Evolutionary conservation across 495 filamentous ascomycete genomes (phyloP), one percentile per base, ranked within the genome.

Genomic region (Lophium mytilinum): DNA sequence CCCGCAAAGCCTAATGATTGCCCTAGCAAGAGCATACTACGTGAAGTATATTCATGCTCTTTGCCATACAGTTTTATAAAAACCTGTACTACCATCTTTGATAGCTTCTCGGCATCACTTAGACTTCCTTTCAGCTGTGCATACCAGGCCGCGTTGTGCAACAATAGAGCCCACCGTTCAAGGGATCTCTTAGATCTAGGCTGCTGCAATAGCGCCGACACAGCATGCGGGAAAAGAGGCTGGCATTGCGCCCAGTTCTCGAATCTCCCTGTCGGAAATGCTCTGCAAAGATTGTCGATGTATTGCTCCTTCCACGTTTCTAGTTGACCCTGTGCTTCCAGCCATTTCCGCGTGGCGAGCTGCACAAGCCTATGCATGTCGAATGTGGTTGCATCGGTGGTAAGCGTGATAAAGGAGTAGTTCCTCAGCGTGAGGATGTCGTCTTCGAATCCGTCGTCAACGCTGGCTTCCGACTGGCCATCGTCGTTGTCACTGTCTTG

Each of bases 371-470:
- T 10, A 30, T 60, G 43, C 57, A 60, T 59, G 14, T 37, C 39
- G 43, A 55, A 63, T 37, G 9, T 18, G 19, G 36, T 40, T 37
- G n/a, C 30, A n/a, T 55, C 17, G 9, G 35, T 15, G 5, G 33
- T 37, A 8, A 12, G 12, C 19, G 21, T 37, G 21, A 73, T 67
- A 10, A 73, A 48, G 1, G 65, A 72, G 45, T 66, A 73, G 34
- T 61, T 59, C 52, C 55, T 53, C 33, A 71, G 43, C 6, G 52
- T 37, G 4, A 35, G 37, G 0, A 69, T 39, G 37, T 64, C 65
- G 24, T 68, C 57, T 56, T 66, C 39, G 33, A 47, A 47, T 3
- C 18, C 43, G 15, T 47, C 4, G 12, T 4, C 43, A 3, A 19
- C 30, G 3, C 15, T 3, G 12, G 11, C 12, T 47, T 47, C 43